These are phyloP conservation scores for Candida albicans DNA, from an alignment of 1,139 yeast species.

Conservation along the genomic window DNA sequence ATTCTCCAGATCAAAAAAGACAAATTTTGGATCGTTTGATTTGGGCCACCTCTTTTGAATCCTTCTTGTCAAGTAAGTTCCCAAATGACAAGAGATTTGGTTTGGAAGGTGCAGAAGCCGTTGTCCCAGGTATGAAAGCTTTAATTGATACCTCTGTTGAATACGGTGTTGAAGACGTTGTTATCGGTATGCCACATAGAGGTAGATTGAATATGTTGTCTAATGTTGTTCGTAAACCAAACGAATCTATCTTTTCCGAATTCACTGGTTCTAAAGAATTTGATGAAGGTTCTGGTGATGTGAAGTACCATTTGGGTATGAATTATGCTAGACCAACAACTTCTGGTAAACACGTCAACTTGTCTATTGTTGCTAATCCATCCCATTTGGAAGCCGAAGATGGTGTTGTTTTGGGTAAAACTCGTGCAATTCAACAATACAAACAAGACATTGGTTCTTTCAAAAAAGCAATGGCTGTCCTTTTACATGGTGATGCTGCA, in stretches of 20 bases:
- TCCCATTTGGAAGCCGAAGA: conserved; percentile 99
- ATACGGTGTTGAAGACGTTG: conserved; percentile 90
- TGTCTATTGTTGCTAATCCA: conserved; percentile 96
- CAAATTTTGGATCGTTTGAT: conserved; percentile 94
- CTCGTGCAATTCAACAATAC: conserved; percentile 93
- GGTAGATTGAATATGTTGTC: conserved; percentile 98
- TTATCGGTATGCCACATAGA: conserved; percentile 99
- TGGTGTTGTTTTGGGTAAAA: conserved; percentile 97
- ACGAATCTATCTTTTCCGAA: conserved; percentile 95
- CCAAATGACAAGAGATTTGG: conserved; percentile 99
- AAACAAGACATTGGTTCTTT: conserved; percentile 81
- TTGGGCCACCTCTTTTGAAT: conserved; percentile 95
- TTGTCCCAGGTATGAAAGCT: conserved; percentile 96
- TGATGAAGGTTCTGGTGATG: conserved; percentile 97
- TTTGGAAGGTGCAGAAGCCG: conserved; percentile 96
- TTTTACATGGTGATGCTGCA: conserved; percentile 99
- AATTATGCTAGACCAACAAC: conserved; percentile 98
- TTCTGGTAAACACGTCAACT: conserved; percentile 92
- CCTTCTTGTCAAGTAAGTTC: conserved; percentile 89
- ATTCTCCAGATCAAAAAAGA: conserved; percentile 86
- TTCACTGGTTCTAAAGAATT: conserved; percentile 86
- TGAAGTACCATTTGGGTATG: conserved; percentile 98
- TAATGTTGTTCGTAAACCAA: conserved; percentile 97
- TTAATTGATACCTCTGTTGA: conserved; percentile 93
- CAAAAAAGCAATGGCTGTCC: conserved; percentile 86